A percentile compares a stretch with the other conserved stretches of the same genome.
These are phyloP conservation scores for Apiospora rasikravindrae DNA, from an alignment of 2,329 filamentous ascomycete genomes.

Conservation along the genomic window DNA sequence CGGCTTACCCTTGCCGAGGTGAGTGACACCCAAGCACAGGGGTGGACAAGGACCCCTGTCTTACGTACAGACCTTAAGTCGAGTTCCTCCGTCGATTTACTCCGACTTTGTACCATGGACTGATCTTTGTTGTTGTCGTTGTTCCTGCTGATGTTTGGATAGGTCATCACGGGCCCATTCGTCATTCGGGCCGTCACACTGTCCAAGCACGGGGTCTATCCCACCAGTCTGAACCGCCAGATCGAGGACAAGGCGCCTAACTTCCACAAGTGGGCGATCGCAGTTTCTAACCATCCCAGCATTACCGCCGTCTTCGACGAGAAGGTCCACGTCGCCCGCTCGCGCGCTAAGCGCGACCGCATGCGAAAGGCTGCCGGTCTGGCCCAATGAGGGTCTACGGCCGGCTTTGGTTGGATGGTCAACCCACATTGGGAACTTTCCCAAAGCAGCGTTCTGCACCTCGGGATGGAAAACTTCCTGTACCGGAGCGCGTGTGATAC, in stretches of 20 bases:
- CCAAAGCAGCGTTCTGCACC: neutral
- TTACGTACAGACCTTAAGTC: slow-evolving; percentile 10
- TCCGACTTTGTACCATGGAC: neutral
- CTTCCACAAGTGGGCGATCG: slow-evolving; percentile 25
- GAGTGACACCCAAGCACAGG: neutral
- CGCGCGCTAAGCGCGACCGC: slow-evolving; percentile 22
- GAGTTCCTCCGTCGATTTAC: neutral
- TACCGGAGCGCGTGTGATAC: neutral
- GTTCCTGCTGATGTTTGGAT: neutral
- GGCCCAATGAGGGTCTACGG: neutral
- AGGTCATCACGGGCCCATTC: slow-evolving; percentile 25
- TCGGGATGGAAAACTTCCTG: neutral
- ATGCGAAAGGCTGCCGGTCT: slow-evolving; percentile 24
- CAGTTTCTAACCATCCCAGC: slow-evolving; percentile 22
- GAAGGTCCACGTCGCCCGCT: slow-evolving; percentile 23
- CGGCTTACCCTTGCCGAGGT: slow-evolving; percentile 26
- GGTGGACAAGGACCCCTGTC: neutral
- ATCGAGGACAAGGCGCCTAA: slow-evolving; percentile 23
- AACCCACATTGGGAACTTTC: neutral
- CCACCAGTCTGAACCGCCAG: slow-evolving; percentile 17
- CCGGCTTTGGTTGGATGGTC: neutral
- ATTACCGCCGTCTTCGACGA: slow-evolving; percentile 25
- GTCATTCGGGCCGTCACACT: slow-evolving; percentile 23
- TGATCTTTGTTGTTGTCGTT: neutral
- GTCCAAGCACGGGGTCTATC: slow-evolving; percentile 24